Conservation (phyloP, 1,284 basidiomycete species). For the Fomitopsis palustris region DNA sequence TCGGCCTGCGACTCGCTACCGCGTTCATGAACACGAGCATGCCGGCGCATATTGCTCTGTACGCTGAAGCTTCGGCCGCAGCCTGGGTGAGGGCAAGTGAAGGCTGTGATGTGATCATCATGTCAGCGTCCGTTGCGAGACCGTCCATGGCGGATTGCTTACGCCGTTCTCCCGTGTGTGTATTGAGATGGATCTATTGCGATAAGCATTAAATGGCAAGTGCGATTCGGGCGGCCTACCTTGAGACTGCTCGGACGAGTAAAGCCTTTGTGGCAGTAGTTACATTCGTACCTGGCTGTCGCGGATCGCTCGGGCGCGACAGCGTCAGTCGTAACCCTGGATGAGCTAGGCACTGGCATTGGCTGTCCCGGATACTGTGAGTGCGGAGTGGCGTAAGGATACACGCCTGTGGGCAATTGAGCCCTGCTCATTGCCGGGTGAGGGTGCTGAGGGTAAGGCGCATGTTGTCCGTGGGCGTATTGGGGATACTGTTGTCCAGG, state of each 20-base stretch:
- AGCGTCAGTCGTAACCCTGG: constrained; percentile 16
- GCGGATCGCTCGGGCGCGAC: constrained; percentile 22
- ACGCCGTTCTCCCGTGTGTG: constrained; percentile 85
- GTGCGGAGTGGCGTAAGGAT: constrained; percentile 27
- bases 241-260: constrained; percentile 79
- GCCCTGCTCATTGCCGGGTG: constrained; percentile 16
- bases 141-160: constrained; percentile 29
- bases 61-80: constrained; percentile 83
- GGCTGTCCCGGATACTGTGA: constrained; percentile 15
- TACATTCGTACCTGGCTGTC: constrained; percentile 67
- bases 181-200: constrained; percentile 75
- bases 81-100: constrained; percentile 67
- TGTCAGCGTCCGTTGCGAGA: constrained; percentile 10
- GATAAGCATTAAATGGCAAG: constrained; percentile 6
- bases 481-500: constrained; percentile 4
- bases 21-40: constrained; percentile 67
- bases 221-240: constrained; percentile 35
- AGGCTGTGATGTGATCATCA: constrained; percentile 44
- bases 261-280: constrained; percentile 77
- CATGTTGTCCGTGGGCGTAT: constrained; percentile 15
- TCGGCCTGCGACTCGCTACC: constrained; percentile 20
- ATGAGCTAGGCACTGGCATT: constrained; percentile 12
- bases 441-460: constrained; percentile 19
- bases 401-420: constrained; percentile 24
- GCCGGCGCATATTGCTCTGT: constrained; percentile 83